Base-by-base conservation (phyloP, 352 stramenopile species). In the Phytophthora ohioensis region DNA sequence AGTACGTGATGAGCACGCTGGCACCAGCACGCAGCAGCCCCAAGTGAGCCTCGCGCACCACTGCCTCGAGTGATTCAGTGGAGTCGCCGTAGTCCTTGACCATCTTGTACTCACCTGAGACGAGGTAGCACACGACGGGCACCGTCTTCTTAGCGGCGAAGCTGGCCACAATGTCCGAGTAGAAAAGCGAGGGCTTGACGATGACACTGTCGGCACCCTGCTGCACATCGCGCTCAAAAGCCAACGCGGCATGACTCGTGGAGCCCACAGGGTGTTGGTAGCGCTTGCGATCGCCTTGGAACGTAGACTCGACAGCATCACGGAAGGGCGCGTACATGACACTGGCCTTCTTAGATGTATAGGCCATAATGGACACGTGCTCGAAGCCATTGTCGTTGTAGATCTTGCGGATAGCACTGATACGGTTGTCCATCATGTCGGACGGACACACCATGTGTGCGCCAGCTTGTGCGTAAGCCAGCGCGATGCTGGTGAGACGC, bases 41-140 rank as follows among this genome's bases (percentile, higher is more conserved):
- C 48, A 97, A 46, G 65, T 97, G 90, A 4, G 87, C 78, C 72
- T 97, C 91, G 15, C 84, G 85, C 75, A 97, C 88, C 62, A 97
- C 89, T 45, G 77, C 82, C 59, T 97, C 90, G 39, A 97, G 79
- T 59, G 90, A 94, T 49, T 88, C 67, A 45, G 90, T 93, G 38
- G 85, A 87, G 61, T 88, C 86, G 48, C 88, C 91, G 70, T 97
- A 97, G 78, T 97, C 97, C 78, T 98, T 98, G 56, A 99, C 85
- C 98, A 99, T 99, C 79, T 98, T 98, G 91, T 99, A 99, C 84
- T 99, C 98, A 71, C 98, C 98, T 64, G 93, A 99, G 53, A 99
- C 98, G 73, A 99, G 91, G 87, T 99, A 99, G 64, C 97, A 98
- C 32, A 97, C 95, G 66, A 99, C 97, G 0, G 98, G 98, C 61